phyloP scores from a whole-genome alignment of 1,284 basidiomycete species.

The Ceratobasidium sp. region DNA sequence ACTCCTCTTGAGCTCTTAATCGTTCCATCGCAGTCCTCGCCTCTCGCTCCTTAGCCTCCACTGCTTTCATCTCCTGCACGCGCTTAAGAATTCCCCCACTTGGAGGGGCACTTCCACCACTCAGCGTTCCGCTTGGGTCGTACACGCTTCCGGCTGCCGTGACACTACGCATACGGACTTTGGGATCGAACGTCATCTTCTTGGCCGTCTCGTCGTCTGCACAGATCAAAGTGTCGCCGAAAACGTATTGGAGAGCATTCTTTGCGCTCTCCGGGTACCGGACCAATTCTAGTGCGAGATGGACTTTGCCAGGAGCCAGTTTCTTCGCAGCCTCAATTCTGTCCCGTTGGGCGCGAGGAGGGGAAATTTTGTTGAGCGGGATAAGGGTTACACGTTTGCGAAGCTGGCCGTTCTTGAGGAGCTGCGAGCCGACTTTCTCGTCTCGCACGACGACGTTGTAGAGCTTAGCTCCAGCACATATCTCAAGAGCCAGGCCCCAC shows the following conservation, averaged over 20 bases:
- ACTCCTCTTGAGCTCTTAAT: constrained; percentile 57
- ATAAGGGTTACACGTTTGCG: constrained; percentile 95
- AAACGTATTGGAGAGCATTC: constrained; percentile 94
- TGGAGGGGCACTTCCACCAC: constrained; percentile 89
- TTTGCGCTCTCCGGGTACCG: constrained; percentile 88
- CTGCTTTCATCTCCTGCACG: constrained; percentile 83
- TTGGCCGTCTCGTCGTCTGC: constrained; percentile 92
- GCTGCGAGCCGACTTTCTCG: constrained; percentile 87
- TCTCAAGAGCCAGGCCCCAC: constrained; percentile 92
- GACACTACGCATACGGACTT: constrained; percentile 84
- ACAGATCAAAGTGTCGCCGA: constrained; percentile 94
- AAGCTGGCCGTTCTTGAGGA: constrained; percentile 86
- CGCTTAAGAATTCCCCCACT: constrained; percentile 83
- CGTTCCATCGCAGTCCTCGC: constrained; percentile 62
- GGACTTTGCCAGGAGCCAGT: constrained; percentile 86
- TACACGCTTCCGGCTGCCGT: constrained; percentile 97
- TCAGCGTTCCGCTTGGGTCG: constrained; percentile 94
- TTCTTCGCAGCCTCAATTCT: constrained; percentile 82
- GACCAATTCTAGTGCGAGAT: constrained; percentile 88
- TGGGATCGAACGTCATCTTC: constrained; percentile 86
- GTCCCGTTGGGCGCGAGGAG: constrained; percentile 52
- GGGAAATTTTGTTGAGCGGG: constrained; percentile 89
- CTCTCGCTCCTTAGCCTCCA: constrained; percentile 68
- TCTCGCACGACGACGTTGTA: constrained; percentile 96
- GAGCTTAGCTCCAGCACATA: constrained; percentile 91